Conservation (phyloP, 192 early-diverging fungal species). For the Dissophora globulifera region DNA sequence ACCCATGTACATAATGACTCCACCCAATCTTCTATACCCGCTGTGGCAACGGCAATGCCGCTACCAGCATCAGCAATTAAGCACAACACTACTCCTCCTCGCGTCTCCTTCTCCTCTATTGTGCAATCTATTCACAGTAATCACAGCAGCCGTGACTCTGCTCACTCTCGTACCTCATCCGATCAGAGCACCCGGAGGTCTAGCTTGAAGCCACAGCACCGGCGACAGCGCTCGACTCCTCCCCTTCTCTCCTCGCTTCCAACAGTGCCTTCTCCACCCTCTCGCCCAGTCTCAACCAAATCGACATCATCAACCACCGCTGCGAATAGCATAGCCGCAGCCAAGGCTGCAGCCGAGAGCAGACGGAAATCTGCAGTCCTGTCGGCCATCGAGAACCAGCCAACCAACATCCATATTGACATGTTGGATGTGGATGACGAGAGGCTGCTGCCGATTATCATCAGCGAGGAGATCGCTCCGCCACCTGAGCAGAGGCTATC, state of each 20-base stretch:
- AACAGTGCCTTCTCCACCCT: not conserved
- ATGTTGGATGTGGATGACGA: constrained; percentile 17
- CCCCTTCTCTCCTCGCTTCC: not conserved
- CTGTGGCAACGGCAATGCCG: too few species aligned
- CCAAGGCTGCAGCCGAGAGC: not conserved
- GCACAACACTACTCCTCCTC: not conserved
- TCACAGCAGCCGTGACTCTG: too few species aligned
- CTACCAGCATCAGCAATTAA: not conserved
- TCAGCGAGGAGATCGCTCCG: constrained; percentile 20
- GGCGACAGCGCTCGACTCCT: not conserved
- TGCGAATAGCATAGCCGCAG: too few species aligned
- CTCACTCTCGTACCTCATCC: too few species aligned
- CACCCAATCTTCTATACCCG: too few species aligned
- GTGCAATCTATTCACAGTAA: too few species aligned
- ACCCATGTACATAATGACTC: too few species aligned
- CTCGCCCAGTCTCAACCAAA: not conserved
- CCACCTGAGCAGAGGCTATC: not conserved
- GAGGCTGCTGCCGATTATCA: constrained; percentile 19
- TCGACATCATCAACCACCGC: too few species aligned
- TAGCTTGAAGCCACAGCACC: not conserved
- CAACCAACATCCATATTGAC: constrained; percentile 30
- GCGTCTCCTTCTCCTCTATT: too few species aligned
- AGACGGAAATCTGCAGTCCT: not conserved
- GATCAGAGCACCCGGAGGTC: too few species aligned
- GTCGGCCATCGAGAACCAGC: not conserved